Conservation (phyloP, 2,329 filamentous ascomycete genomes). For the Colletotrichum limetticola region DNA sequence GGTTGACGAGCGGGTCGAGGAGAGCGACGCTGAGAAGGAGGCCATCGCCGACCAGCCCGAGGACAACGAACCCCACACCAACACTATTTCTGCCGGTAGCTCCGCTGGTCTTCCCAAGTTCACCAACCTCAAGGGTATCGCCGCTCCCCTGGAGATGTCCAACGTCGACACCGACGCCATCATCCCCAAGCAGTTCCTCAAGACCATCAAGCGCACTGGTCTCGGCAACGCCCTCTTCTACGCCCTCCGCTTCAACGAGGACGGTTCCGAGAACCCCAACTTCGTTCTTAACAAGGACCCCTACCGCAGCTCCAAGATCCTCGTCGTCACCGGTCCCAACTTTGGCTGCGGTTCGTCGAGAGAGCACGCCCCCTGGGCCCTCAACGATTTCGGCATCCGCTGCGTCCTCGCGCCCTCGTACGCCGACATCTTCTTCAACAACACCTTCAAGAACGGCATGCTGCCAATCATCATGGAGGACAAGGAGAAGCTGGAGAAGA, state of each 20-base stretch:
- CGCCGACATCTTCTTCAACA: conserved; percentile 98
- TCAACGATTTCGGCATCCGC: conserved; percentile 96
- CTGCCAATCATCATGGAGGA: conserved; percentile 83
- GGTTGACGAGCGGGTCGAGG: conserved; percentile 63
- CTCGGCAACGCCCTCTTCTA: conserved; percentile 90
- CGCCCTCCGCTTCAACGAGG: conserved; percentile 79
- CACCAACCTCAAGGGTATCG: conserved; percentile 83
- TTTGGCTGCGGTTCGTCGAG: conserved; percentile 94
- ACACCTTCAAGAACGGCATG: conserved; percentile 99
- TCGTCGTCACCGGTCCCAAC: conserved; percentile 91
- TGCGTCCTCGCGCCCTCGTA: conserved; percentile 89
- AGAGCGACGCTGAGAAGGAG: conserved; percentile 64
- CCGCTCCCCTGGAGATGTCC: conserved; percentile 85
- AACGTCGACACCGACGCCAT: conserved; percentile 99
- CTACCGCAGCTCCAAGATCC: conserved; percentile 85
- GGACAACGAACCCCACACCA: conserved; percentile 73
- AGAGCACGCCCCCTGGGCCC: conserved; percentile 96
- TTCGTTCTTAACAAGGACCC: conserved; percentile 94
- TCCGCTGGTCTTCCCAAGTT: conserved; percentile 81
- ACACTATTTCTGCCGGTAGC: conserved; percentile 49
- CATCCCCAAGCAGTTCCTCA: conserved; percentile 99
- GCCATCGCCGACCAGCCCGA: conserved; percentile 67
- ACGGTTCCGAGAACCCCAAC: conserved; percentile 78
- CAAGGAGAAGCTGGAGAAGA: conserved; percentile 71
- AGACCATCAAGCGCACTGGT: conserved; percentile 98